Base-by-base conservation (phyloP, 1,284 basidiomycete species). In the Boletus sp. region DNA sequence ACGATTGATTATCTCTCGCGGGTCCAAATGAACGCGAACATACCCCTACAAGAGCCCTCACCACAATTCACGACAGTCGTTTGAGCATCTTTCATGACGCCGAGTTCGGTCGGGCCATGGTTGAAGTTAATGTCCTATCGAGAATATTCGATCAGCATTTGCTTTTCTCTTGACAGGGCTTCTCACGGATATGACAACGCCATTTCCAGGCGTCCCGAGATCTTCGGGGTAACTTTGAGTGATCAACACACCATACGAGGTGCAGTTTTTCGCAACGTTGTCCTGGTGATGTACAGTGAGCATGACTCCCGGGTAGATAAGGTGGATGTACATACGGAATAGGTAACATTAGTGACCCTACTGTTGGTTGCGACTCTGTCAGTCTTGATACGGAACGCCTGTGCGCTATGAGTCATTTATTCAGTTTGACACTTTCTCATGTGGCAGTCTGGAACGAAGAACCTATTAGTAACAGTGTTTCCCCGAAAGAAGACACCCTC, bases 321-420 rank as follows among this genome's bases (percentile, higher is more conserved):
- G 14, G 13, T 41, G 27, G 48, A 44, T n/a, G 7, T 17, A 16
- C 59, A 35, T 49, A 64, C 60, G n/a, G 62, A 64, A 57, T 72
- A 79, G 9, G 68, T 72, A 41, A 79, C 58, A 49, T 70, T 68
- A 2, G 64, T 46, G 6, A 78, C 75, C 1, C 51, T 63, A 33
- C 72, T 71, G 22, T 67, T 69, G 9, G 64, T 68, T 12, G 76
- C 69, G 44, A 44, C 33, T 30, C 65, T 53, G 5, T 70, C 48
- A 16, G 70, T 76, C 57, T 78, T 78, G 58, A 78, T 78, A 25
- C 76, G 73, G 42, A 77, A 63, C 4, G 67, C 72, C 56, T 71
- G 71, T 47, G 62, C 55, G 37, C 75, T 76, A 43, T 12, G 8
- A 8, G 12, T 16, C 20, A n/a, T 44, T 43, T n/a, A 37, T 41